These are phyloP conservation scores for Ganoderma lingzhi DNA, from an alignment of 1,284 basidiomycete species.

Conservation along the genomic window DNA sequence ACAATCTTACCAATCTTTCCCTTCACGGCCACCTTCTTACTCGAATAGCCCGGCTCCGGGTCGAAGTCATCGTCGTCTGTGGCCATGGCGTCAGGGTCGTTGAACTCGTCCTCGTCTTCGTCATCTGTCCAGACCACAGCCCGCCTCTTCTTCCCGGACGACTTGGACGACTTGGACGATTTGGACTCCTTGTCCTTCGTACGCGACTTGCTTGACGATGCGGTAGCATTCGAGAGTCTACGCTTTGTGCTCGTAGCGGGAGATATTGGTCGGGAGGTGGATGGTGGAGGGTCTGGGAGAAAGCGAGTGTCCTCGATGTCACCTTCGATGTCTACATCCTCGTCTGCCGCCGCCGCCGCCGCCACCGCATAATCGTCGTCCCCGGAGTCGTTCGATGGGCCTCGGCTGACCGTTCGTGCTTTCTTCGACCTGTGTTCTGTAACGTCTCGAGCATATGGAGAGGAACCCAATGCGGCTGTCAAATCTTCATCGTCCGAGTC, in stretches of 20 bases:
- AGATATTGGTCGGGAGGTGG: constrained; percentile 26
- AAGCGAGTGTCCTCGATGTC: constrained; percentile 36
- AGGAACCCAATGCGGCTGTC: constrained; percentile 11
- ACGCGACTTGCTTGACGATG: constrained; percentile 24
- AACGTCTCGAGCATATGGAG: constrained; percentile 17
- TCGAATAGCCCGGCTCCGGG: constrained; percentile 31
- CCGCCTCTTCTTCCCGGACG: constrained; percentile 28
- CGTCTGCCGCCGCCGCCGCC: constrained; percentile 35
- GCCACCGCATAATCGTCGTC: constrained; percentile 29
- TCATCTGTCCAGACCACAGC: constrained; percentile 38
- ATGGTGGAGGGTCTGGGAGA: constrained; percentile 23
- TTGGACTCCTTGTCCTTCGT: constrained; percentile 25
- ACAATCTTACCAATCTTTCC: constrained; percentile 25
- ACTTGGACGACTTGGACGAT: constrained; percentile 23
- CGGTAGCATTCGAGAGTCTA: constrained; percentile 10
- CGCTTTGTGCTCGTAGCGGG: constrained; percentile 19
- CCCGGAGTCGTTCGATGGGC: constrained; percentile 13
- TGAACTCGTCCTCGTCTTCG: constrained; percentile 32
- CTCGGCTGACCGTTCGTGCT: constrained; percentile 21
- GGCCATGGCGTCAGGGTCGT: constrained; percentile 22
- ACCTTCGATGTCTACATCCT: constrained; percentile 38
- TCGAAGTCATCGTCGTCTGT: constrained; percentile 36
- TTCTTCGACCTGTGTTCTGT: constrained; percentile 29
- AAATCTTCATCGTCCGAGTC: constrained; percentile 33
- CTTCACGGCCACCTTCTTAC: constrained; percentile 27